Base-by-base conservation (phyloP, 2,329 filamentous ascomycete species). In the Ramularia endophylla region DNA sequence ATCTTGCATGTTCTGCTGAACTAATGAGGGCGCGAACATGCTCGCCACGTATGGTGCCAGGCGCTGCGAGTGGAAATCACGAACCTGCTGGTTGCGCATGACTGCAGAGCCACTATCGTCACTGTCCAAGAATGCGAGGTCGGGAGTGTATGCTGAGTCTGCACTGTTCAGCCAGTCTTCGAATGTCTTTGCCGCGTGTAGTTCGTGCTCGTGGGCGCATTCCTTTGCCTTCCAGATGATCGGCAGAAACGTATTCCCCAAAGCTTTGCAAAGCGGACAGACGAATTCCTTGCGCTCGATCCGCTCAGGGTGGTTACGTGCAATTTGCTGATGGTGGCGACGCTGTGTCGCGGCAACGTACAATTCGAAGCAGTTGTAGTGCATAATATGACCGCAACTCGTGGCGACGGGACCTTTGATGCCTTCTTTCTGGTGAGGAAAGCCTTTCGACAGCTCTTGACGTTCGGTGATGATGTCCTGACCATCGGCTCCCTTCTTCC, bases 341-440 rank as follows among this genome's bases (percentile, higher is more conserved):
- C 89, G 77, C 39, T 82, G 74, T 0, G 87, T 94, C 3, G 90
- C 87, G 33, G 85, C 79, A 51, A 87, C 84, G 59, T 97, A 98
- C 29, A 85, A 78, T 57, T 95, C 88, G 60, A 98, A 98, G 66
- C 92, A 98, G 53, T 78, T 81, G 62, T 86, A 97, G 63, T 98
- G 92, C 92, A 98, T 98, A 58, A 98, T 94, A 63, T 98, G 92
- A 2, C 92, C 92, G 64, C 92, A 98, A 8, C 90, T 87, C 27
- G 85, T 86, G 8, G 89, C 86, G 2, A 97, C 83, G 0, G 90
- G 85, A 0, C 89, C 92, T 13, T 77, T 72, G 25, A 80, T 80
- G 8, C 45, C 41, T 18, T 52, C 44, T 29, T 80, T 73, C 8
- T 75, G 71, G 5, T 80, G 73, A 2, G 87, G 83, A 58, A 94